Evolutionary conservation across 2,329 filamentous ascomycete genomes (phyloP).

Genomic region (Scedosporium boydii): DNA sequence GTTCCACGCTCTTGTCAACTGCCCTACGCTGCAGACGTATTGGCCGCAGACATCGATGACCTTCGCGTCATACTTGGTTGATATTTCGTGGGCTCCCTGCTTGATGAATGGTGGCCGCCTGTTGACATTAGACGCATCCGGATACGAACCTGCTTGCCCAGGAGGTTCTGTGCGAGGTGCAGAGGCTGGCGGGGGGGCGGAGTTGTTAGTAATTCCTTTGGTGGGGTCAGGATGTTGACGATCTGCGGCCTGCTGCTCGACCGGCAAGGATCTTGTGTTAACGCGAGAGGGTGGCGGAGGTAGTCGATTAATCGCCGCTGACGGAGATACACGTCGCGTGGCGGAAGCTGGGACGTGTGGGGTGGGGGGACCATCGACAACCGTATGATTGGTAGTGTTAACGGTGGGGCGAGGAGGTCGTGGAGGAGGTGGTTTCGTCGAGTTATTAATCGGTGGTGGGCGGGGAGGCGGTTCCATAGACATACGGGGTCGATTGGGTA

Average conservation of each 20-base stretch:
- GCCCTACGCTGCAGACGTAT: constrained; percentile 76
- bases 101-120: constrained; percentile 70
- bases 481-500: constrained; percentile 38
- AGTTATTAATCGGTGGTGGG: constrained; percentile 12
- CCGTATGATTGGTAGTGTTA: not conserved
- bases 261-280: constrained; percentile 12
- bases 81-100: constrained; percentile 64
- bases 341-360: constrained; percentile 15
- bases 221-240: not conserved
- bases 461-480: constrained; percentile 19
- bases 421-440: constrained; percentile 19
- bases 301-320: constrained; percentile 8
- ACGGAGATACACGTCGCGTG: constrained; percentile 14
- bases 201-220: not conserved
- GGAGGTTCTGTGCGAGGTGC: constrained; percentile 27
- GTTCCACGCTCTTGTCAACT: constrained; percentile 83
- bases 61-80: constrained; percentile 78
- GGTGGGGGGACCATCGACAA: constrained; percentile 12
- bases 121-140: constrained; percentile 77
- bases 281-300: constrained; percentile 14
- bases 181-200: not conserved
- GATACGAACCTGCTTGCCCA: constrained; percentile 56
- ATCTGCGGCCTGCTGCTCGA: not conserved
- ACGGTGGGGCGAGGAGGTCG: constrained; percentile 14
- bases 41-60: constrained; percentile 83